Base-by-base conservation (phyloP, 1,139 yeast species). In the Pneumocystis oryctolagi region DNA sequence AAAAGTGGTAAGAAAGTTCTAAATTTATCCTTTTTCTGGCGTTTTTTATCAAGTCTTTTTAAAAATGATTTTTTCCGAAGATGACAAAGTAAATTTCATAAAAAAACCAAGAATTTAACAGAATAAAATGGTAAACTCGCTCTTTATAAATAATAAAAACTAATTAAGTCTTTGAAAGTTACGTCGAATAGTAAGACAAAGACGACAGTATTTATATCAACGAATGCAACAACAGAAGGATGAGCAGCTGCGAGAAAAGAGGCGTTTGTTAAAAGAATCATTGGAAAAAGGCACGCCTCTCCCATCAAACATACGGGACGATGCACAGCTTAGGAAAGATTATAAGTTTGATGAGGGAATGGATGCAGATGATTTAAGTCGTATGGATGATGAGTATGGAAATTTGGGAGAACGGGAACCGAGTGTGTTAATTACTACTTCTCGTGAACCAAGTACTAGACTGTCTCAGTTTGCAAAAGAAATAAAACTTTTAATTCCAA, bases 401-500 rank as follows among this genome's bases (percentile, higher is more conserved):
- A 89, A 88, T 37, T 76, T 89, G 63, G 85, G 95, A 67, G 98
- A 98, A 56, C 81, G 82, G 32, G 98, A 94, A 67, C 98, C 99
- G n/a, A 84, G 88, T 70, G 81, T 92, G 8, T 84, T 92, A 28
- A 90, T 92, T 18, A 92, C 98, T 8, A 92, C 99, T 0, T 86
- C 96, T 30, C 80, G 99, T 74, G 89, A 88, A 69, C 97, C 98
- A 12, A 82, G 89, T 32, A 83, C 92, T 1, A 82, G 89, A 71
- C 76, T 92, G 62, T 79, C 88, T 60, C 98, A 92, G 73, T 94
- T 92, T 73, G 85, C 97, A 62, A 92, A 92, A 74, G 99, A 94
- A 73, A 80, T 94, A 68, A 86, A 87, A 71, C 79, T 92, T 61
- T 77, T 92, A 76, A 88, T 92, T 70, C 98, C 98, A 30, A 89